Conservation (phyloP, 768 basidiomycete genomes). For the Tubosaeta brunneosetosa region DNA sequence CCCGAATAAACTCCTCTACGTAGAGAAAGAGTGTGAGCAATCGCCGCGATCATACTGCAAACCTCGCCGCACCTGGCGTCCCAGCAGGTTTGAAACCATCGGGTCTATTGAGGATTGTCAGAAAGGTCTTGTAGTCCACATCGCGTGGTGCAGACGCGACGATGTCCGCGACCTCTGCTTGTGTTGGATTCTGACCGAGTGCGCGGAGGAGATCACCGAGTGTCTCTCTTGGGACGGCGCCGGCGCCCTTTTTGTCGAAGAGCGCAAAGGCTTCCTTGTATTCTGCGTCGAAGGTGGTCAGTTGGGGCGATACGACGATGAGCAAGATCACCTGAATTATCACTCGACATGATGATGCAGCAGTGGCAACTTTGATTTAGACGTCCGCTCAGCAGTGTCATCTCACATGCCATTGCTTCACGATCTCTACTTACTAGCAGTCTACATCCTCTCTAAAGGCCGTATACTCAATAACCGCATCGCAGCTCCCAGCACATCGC, state of each 20-base stretch:
- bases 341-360: constrained; percentile 28
- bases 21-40: not conserved
- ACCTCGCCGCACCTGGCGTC: constrained; percentile 65
- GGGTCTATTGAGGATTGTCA: constrained; percentile 73
- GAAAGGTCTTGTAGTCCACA: constrained; percentile 90
- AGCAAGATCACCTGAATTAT: constrained; percentile 44
- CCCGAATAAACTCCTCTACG: constrained; percentile 96
- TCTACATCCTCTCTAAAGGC: constrained; percentile 89
- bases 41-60: not conserved
- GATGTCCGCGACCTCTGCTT: constrained; percentile 85
- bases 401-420: too few species aligned
- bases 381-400: too few species aligned
- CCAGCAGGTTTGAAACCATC: not conserved
- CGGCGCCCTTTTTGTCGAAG: constrained; percentile 95
- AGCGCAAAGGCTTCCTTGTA: constrained; percentile 97
- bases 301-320: not conserved
- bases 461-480: constrained; percentile 86
- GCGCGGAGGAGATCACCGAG: constrained; percentile 92
- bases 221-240: constrained; percentile 80
- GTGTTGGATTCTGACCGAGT: constrained; percentile 98
- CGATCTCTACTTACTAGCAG: too few species aligned
- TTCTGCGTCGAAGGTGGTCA: constrained; percentile 44
- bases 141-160: constrained; percentile 68
- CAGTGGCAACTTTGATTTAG: too few species aligned
- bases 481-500: constrained; percentile 83